These are phyloP conservation scores for Inonotus obliquus DNA, from an alignment of 1,284 basidiomycete species.

Conservation along the genomic window DNA sequence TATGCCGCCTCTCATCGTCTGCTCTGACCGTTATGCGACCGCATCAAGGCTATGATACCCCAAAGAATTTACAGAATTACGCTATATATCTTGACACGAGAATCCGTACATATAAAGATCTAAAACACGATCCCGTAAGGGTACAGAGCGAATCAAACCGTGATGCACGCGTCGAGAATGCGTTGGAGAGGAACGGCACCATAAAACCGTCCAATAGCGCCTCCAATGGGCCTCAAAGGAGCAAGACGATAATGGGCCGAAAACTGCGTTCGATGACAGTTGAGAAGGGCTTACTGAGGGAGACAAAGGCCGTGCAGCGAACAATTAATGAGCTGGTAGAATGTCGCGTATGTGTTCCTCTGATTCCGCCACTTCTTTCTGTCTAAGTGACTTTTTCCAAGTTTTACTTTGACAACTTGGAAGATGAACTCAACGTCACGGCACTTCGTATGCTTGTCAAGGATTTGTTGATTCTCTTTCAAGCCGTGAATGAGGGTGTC, in stretches of 20 bases:
- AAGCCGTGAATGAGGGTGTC: constrained; percentile 96
- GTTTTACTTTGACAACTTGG: constrained; percentile 93
- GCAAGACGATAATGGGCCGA: constrained; percentile 75
- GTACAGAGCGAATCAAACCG: constrained; percentile 89
- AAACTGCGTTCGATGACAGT: constrained; percentile 91
- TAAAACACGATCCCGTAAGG: constrained; percentile 91
- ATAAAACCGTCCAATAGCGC: constrained; percentile 20
- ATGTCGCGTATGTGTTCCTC: constrained; percentile 64
- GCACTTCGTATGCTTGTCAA: constrained; percentile 96
- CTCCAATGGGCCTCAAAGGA: constrained; percentile 43
- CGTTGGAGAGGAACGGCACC: constrained; percentile 42
- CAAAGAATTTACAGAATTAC: constrained; percentile 85
- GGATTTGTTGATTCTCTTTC: constrained; percentile 92
- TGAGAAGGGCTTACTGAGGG: constrained; percentile 91
- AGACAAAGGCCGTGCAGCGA: constrained; percentile 87
- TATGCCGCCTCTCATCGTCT: constrained; percentile 2
- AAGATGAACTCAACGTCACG: constrained; percentile 87
- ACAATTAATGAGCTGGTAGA: constrained; percentile 86
- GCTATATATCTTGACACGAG: constrained; percentile 87
- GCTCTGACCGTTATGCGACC: background rate
- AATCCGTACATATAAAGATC: constrained; percentile 84
- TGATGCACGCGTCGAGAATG: constrained; percentile 63
- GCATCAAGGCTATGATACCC: constrained; percentile 70
- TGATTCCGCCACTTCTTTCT: background rate
- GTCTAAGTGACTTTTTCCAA: constrained; percentile 27